Conservation (phyloP, 2,329 filamentous ascomycete species). For the Fusarium mundagurra region DNA sequence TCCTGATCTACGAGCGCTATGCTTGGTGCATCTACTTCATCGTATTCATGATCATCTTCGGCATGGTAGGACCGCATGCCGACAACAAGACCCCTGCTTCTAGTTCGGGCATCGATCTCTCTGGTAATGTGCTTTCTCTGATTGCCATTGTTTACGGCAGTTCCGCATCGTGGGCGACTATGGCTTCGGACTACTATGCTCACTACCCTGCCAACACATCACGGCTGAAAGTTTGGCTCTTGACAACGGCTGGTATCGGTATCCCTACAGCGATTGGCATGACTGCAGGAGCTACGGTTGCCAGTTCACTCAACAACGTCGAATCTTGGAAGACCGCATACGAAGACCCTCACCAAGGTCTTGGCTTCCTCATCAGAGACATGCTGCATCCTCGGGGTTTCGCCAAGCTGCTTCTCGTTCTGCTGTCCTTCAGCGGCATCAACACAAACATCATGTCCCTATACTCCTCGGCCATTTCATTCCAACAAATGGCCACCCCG, state of each 20-base stretch:
- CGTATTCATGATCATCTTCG: slow-evolving; percentile 2
- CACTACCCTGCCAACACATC: not conserved
- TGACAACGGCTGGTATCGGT: slow-evolving; percentile 1
- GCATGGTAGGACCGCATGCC: slow-evolving; percentile 5
- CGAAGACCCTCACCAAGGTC: not conserved
- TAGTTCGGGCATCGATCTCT: not conserved
- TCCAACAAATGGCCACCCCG: slow-evolving; percentile 1
- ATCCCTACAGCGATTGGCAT: slow-evolving; percentile 5
- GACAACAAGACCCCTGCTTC: slow-evolving; percentile 1
- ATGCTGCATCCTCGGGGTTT: slow-evolving; percentile 4
- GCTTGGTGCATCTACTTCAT: slow-evolving; percentile 10
- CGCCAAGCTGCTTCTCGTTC: not conserved
- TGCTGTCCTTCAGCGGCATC: slow-evolving; percentile 2
- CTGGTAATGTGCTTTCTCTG: slow-evolving; percentile 1
- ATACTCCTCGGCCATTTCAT: slow-evolving; percentile 5
- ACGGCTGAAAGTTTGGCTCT: not conserved
- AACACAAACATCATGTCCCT: slow-evolving; percentile 15
- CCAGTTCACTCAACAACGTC: slow-evolving; percentile 5
- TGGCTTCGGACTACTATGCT: slow-evolving; percentile 12
- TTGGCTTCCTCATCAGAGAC: slow-evolving; percentile 5
- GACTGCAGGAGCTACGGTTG: slow-evolving; percentile 4
- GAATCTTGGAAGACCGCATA: not conserved
- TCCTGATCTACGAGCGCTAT: slow-evolving; percentile 1
- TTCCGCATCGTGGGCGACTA: slow-evolving; percentile 5
- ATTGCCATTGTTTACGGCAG: slow-evolving; percentile 1